These are phyloP conservation scores for Solanum megistacrolobum DNA, from an alignment of 257 asterid species.

Conservation along the genomic window DNA sequence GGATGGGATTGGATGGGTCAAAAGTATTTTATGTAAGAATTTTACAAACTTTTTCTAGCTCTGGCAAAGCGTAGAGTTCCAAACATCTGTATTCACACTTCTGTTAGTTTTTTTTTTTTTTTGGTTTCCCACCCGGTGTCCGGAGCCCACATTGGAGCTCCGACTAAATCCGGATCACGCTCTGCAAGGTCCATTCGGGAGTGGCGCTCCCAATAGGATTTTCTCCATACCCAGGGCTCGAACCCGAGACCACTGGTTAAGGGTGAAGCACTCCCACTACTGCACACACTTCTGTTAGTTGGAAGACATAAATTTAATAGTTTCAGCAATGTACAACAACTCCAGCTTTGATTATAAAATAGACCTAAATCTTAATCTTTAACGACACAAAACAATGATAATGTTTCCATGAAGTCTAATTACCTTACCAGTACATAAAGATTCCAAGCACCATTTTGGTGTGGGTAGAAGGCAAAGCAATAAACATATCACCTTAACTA, in stretches of 20 bases:
- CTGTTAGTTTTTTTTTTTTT: no score
- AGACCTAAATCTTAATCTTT: neutral
- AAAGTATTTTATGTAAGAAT: neutral
- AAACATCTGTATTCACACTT: neutral
- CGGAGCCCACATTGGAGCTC: no score
- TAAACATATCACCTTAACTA: neutral
- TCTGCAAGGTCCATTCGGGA: no score
- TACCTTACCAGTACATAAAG: neutral
- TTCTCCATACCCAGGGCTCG: no score
- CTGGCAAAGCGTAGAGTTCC: neutral
- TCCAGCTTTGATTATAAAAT: neutral
- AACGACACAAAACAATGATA: neutral
- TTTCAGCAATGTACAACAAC: neutral
- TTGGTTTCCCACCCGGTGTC: no score
- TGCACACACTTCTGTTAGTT: neutral
- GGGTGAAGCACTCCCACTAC: no score
- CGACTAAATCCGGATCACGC: no score
- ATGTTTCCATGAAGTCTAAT: neutral
- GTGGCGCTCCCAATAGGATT: no score
- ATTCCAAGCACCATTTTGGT: neutral
- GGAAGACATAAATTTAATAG: neutral
- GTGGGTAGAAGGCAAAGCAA: neutral
- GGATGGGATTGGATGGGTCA: neutral
- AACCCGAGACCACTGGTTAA: no score
- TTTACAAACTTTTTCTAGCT: neutral